Base-by-base conservation (phyloP, 306 rosid genomes). In the Benincasa hispida region DNA sequence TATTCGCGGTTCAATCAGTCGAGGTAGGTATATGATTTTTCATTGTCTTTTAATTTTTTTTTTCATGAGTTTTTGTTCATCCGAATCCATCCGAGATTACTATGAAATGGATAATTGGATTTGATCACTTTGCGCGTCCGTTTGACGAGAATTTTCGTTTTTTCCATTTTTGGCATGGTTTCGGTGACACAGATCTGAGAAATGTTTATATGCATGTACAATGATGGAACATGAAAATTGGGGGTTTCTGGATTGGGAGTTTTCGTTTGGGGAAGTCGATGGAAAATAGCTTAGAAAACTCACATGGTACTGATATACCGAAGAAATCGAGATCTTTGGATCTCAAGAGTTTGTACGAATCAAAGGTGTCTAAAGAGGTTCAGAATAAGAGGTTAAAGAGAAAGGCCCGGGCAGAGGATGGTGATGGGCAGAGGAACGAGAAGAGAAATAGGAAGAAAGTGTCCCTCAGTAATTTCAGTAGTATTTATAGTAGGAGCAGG, bases 251-350 rank as follows among this genome's bases (percentile, higher is more conserved):
- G 85, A 77, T 65, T 77, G 84, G 88, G 83, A 27, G 79, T 84
- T 82, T 86, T 82, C 83, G 53, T 65, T 87, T 84, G 82, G 82
- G 78, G 78, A 83, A 85, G 86, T 89, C 86, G 87, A 91, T 91
- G 97, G 99, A 92, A 84, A 87, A 78, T 77, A 86, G 90, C 81
- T 59, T 82, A 87, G 92, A 85, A 79, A 80, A 81, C 74, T 80
- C 89, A 75, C 83, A 86, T 87, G 99, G 86, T 81, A 75, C 87
- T 74, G 84, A 70, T 80, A 83, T 84, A 81, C 89, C 90, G 25
- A 86, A 86, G 79, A 88, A 90, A 82, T 83, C 97, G 32, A 89
- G 91, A 87, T 86, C 98, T 72, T 80, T 95, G 92, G 99, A 92
- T 89, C 80, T 92, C 81, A 90, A 88, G 82, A 89, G 96, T 86